phyloP scores from a whole-genome alignment of 2,329 filamentous ascomycete species.

The Stagonosporopsis tanaceti region DNA sequence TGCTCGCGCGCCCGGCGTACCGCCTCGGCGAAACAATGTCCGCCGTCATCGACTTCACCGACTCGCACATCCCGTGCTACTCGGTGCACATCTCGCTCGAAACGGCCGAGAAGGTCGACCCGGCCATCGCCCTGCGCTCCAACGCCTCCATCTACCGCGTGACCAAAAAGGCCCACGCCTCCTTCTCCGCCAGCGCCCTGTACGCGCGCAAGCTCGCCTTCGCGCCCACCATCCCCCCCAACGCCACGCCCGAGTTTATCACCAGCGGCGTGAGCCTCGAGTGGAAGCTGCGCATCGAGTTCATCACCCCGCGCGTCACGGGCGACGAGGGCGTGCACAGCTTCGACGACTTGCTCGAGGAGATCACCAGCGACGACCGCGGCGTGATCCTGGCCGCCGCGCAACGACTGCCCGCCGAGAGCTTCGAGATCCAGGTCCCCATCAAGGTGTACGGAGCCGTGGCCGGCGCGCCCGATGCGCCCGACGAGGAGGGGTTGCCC shows the following conservation, averaged over 20 bases:
- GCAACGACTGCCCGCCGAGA: constrained; percentile 82
- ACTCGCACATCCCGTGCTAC: constrained; percentile 82
- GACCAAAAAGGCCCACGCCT: constrained; percentile 81
- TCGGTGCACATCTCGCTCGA: constrained; percentile 85
- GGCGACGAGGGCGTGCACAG: constrained; percentile 42
- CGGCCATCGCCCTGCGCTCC: constrained; percentile 81
- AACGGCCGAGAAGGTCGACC: constrained; percentile 83
- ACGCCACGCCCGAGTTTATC: constrained; percentile 87
- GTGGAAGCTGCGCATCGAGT: constrained; percentile 91
- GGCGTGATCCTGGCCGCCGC: constrained; percentile 79
- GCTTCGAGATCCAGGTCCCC: constrained; percentile 88
- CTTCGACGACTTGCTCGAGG: constrained; percentile 70
- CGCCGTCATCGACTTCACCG: constrained; percentile 82
- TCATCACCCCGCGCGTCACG: constrained; percentile 76
- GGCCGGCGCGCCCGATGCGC: constrained; percentile 49
- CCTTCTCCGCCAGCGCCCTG: constrained; percentile 80
- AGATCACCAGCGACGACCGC: constrained; percentile 79
- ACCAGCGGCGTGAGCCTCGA: constrained; percentile 87
- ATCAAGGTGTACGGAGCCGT: constrained; percentile 76
- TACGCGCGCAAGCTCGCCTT: constrained; percentile 83
- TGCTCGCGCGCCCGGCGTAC: constrained; percentile 87
- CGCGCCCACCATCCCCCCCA: constrained; percentile 80
- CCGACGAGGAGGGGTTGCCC: constrained; percentile 43
- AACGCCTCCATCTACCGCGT: constrained; percentile 86
- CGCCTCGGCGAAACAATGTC: constrained; percentile 87